Evolutionary conservation across 805 yeast species (phyloP), one percentile per base, ranked within the genome.

Genomic region (Yarrowia yakushimensis): DNA sequence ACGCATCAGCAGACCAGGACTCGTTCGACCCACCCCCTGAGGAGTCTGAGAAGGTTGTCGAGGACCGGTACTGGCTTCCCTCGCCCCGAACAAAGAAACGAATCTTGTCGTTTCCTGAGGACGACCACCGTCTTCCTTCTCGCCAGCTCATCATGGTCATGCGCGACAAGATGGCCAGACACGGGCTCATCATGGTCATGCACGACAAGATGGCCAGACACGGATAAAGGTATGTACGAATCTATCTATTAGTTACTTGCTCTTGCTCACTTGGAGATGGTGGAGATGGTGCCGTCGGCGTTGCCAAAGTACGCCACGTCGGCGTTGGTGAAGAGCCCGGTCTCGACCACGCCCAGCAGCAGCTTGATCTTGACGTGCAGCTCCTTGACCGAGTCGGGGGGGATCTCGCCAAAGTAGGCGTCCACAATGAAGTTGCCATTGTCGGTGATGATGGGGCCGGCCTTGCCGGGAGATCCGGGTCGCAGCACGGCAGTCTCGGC

Each of bases 361-460:
- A 78, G 72, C 74, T 88, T 90, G 73, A 94, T 85, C 68, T 83
- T 73, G 34, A 72, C 65, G 72, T 92, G 92, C 67, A 94, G 81
- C 12, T 67, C 69, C 31, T 69, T 72, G 20, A 84, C 82, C 61
- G 77, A 72, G 11, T 50, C 60, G 37, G 77, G 77, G 43, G 78
- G 73, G 59, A 94, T 84, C 65, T 81, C 82, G 43, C 96, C 97
- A 71, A 94, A 93, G 72, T 91, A 90, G 31, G 97, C 96, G 75
- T 94, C 99, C 65, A 94, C 83, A 66, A 94, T 81, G 72, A 91
- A 90, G 74, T 92, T 94, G 74, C 92, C 91, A 76, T 94, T 94
- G 74, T 94, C 99, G 30, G 99, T 93, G 67, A 94, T 87, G 22
- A 91, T 86, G 11, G 99, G 98, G 27, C 99, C 99, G 10, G 99